Evolutionary conservation across 73 alveolate genomes (phyloP).

Genomic region (Uronychia setigera): DNA sequence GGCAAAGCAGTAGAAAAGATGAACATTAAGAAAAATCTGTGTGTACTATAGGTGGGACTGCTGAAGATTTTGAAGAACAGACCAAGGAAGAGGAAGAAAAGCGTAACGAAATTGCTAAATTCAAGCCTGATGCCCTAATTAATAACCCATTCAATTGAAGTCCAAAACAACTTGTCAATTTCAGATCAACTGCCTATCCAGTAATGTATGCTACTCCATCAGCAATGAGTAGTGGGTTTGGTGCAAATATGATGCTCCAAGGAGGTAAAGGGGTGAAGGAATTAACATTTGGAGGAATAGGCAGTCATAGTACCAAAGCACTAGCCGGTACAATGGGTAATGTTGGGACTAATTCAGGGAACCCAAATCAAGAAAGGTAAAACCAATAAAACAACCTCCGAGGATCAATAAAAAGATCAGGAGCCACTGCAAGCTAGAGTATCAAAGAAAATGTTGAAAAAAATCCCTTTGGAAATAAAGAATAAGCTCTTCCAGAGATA

Average conservation of each 20-base stretch:
- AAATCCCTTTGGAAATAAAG: neutral
- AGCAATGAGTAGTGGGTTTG: neutral
- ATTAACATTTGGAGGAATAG: too few relatives aligned
- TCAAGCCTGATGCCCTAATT: neutral
- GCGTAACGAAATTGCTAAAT: neutral
- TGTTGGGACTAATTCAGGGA: too few relatives aligned
- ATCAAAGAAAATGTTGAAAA: neutral
- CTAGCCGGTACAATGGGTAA: too few relatives aligned
- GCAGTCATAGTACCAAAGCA: too few relatives aligned
- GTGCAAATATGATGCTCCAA: too few relatives aligned
- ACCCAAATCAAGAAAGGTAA: too few relatives aligned
- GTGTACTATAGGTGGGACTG: neutral
- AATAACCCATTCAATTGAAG: neutral
- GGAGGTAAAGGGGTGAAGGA: too few relatives aligned
- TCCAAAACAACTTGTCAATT: neutral
- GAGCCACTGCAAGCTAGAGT: neutral
- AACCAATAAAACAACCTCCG: too few relatives aligned
- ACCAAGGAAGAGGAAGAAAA: neutral
- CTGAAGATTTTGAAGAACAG: neutral
- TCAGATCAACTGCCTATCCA: neutral
- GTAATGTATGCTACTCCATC: neutral
- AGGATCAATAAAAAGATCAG: neutral
- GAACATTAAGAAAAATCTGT: neutral
- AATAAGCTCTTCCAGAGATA: neutral
- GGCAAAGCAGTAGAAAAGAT: neutral